Evolutionary conservation across 108 stramenopile genomes (phyloP).

Genomic region (Nannochloropsis salina): DNA sequence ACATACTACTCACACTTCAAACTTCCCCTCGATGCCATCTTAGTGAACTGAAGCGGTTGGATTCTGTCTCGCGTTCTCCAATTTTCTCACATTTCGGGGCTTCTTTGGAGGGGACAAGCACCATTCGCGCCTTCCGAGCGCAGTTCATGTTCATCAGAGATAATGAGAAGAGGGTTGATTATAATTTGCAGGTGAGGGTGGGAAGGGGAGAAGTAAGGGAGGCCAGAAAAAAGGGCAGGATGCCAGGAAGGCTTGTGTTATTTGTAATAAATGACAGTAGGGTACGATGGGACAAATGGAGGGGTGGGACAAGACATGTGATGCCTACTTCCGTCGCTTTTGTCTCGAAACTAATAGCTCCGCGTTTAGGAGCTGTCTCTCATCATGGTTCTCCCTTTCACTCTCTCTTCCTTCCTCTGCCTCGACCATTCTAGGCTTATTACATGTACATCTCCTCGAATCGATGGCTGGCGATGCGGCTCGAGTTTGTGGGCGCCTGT

Average conservation of each 20-base stretch:
- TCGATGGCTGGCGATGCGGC: conserved; percentile 85
- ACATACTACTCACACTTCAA: too few species aligned
- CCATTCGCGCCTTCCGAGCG: conserved; percentile 77
- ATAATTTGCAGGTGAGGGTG: not conserved
- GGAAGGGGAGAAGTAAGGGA: conserved; percentile 38
- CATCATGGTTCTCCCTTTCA: not conserved
- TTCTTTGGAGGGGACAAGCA: conserved; percentile 76
- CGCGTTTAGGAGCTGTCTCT: too few species aligned
- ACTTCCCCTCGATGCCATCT: conserved; percentile 53
- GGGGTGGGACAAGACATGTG: too few species aligned
- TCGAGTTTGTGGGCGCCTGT: conserved; percentile 73
- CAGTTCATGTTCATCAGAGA: conserved; percentile 53
- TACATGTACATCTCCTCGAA: conserved; percentile 69
- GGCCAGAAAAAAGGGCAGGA: conserved; percentile 22
- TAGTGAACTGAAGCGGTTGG: conserved; percentile 79
- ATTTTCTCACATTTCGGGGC: conserved; percentile 81
- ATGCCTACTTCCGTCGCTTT: too few species aligned
- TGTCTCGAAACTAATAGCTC: too few species aligned
- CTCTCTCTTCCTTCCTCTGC: not conserved
- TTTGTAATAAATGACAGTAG: too few species aligned
- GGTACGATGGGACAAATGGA: too few species aligned
- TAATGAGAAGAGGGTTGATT: conserved; percentile 22
- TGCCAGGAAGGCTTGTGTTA: too few species aligned
- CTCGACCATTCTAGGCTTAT: conserved; percentile 55
- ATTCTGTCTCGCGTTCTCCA: conserved; percentile 70